Conservation (phyloP, 2,329 filamentous ascomycete species). For the Dactylellina cionopaga region DNA sequence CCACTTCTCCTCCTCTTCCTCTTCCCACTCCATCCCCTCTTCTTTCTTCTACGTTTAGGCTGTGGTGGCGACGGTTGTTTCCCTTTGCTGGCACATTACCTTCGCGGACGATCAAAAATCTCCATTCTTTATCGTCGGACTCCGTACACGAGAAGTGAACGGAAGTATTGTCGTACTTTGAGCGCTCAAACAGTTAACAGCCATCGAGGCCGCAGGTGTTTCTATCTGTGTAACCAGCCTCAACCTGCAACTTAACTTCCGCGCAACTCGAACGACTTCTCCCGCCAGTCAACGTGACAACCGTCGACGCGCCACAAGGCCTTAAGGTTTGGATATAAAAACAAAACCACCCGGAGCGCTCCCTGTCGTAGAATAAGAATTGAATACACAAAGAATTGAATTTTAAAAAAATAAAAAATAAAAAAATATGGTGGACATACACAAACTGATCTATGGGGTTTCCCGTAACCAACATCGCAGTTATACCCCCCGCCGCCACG, state of each 20-base stretch:
- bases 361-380: too few species aligned
- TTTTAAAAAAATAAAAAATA: not conserved
- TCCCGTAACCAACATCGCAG: conserved; percentile 30
- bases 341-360: conserved; percentile 25
- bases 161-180: too few species aligned
- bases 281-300: not conserved
- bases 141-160: not conserved
- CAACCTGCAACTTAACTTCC: conserved; percentile 9
- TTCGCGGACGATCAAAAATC: not conserved
- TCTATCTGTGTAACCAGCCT: conserved; percentile 15
- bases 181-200: conserved; percentile 8
- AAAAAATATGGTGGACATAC: conserved; percentile 41
- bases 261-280: not conserved
- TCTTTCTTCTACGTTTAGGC: not conserved
- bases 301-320: not conserved
- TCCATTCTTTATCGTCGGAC: too few species aligned
- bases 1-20: conserved; percentile 19
- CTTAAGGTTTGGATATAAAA: conserved; percentile 14
- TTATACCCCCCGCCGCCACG: conserved; percentile 32
- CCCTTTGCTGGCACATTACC: conserved; percentile 10
- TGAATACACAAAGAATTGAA: too few species aligned
- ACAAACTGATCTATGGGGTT: conserved; percentile 44
- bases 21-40: not conserved
- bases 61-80: not conserved
- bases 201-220: not conserved